A percentile compares a stretch with the other conserved stretches of the same genome.
phyloP scores from a whole-genome alignment of 805 yeast genomes.

The Hanseniaspora mollemarum region DNA sequence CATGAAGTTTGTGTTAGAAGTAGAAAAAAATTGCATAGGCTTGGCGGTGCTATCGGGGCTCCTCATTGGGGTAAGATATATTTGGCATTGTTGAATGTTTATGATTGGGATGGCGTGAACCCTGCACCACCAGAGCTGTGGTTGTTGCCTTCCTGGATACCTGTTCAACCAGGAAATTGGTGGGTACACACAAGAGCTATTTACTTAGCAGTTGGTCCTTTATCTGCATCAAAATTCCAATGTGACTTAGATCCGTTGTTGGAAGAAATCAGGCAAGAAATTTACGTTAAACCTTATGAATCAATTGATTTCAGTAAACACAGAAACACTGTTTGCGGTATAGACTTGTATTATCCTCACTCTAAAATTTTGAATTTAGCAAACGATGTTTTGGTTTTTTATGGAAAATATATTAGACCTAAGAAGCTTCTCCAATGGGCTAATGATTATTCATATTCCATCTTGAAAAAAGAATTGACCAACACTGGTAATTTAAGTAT shows the following conservation, averaged over 20 bases:
- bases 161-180: slow-evolving; percentile 93
- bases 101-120: slow-evolving; percentile 92
- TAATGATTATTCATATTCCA: slow-evolving; percentile 43
- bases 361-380: slow-evolving; percentile 50
- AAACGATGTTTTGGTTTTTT: slow-evolving; percentile 48
- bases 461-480: slow-evolving; percentile 58
- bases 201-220: slow-evolving; percentile 74
- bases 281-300: slow-evolving; percentile 57
- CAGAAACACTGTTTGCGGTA: slow-evolving; percentile 79
- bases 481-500: slow-evolving; percentile 77
- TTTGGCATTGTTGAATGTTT: slow-evolving; percentile 67
- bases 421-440: slow-evolving; percentile 49
- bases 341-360: slow-evolving; percentile 91
- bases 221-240: slow-evolving; percentile 44
- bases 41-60: slow-evolving; percentile 81
- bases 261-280: slow-evolving; percentile 57
- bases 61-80: slow-evolving; percentile 99
- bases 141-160: slow-evolving; percentile 68
- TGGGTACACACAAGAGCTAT: slow-evolving; percentile 98
- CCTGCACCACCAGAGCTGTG: slow-evolving; percentile 97
- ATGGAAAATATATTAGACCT: slow-evolving; percentile 69
- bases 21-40: slow-evolving; percentile 47
- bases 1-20: slow-evolving; percentile 77
- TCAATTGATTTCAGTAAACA: slow-evolving; percentile 55
- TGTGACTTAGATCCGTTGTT: slow-evolving; percentile 58